Conservation (phyloP, 2,329 filamentous ascomycete genomes). For the Fusarium gaditjirri region DNA sequence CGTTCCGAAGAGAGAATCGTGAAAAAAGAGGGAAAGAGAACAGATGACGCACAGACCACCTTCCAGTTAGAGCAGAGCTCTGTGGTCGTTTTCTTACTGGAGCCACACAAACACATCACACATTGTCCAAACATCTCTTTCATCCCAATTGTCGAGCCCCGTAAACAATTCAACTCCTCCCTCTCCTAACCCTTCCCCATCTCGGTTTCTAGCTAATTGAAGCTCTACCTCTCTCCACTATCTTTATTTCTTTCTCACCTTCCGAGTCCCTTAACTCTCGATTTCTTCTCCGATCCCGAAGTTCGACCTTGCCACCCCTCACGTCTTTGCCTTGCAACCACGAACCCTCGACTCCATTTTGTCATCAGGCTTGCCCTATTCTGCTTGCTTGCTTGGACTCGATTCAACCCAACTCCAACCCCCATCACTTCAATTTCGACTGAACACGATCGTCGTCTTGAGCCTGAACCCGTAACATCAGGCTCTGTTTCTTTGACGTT, state of each 20-base stretch:
- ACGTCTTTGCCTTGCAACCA: constrained; percentile 37
- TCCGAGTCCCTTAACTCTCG: constrained; percentile 21
- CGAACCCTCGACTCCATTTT: constrained; percentile 38
- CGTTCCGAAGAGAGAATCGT: constrained; percentile 21
- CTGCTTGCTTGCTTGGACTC: constrained; percentile 22
- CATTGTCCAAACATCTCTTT: constrained; percentile 36
- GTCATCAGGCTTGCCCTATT: constrained; percentile 40
- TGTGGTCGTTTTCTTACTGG: constrained; percentile 25
- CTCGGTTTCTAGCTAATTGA: constrained; percentile 21
- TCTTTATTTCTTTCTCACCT: constrained; percentile 26
- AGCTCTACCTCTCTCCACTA: constrained; percentile 18
- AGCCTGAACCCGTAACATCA: background rate
- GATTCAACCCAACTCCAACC: background rate
- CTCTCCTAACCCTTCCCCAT: constrained; percentile 9
- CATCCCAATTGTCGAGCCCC: constrained; percentile 26
- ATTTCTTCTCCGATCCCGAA: constrained; percentile 13
- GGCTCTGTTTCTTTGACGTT: constrained; percentile 16
- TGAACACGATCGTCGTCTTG: constrained; percentile 31
- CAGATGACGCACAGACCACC: constrained; percentile 31
- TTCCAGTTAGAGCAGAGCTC: constrained; percentile 6
- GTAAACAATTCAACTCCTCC: constrained; percentile 23
- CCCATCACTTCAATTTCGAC: constrained; percentile 15
- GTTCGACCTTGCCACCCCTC: constrained; percentile 40
- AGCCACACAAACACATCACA: constrained; percentile 33
- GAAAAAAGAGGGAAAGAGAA: background rate